A percentile compares a stretch with the other conserved stretches of the same genome.
Evolutionary conservation across 2,329 filamentous ascomycete genomes (phyloP).

Genomic region (Colletotrichum karsti): DNA sequence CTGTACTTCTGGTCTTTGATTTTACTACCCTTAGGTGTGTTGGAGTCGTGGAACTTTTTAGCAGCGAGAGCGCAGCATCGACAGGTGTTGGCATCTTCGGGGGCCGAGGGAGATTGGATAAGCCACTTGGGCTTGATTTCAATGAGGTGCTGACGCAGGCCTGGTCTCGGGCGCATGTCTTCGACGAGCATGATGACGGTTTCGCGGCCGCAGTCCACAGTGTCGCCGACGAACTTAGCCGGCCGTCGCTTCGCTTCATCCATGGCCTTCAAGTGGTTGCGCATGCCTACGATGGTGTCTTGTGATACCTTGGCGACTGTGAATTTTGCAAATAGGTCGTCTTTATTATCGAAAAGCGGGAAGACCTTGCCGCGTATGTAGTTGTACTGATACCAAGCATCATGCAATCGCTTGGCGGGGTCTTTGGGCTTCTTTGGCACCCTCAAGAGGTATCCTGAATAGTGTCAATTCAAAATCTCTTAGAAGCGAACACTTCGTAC

Average conservation of each 20-base stretch:
- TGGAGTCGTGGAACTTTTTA: conserved; percentile 42
- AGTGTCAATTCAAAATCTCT: conserved; percentile 34
- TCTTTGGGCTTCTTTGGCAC: conserved; percentile 45
- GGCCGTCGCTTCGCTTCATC: conserved; percentile 40
- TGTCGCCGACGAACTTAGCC: conserved; percentile 49
- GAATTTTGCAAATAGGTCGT: conserved; percentile 63
- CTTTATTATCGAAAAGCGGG: conserved; percentile 58
- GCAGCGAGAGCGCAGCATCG: conserved; percentile 74
- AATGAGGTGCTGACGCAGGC: conserved; percentile 48
- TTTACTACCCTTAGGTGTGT: not conserved
- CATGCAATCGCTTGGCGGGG: conserved; percentile 47
- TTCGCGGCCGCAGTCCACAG: not conserved
- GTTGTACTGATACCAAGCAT: conserved; percentile 46
- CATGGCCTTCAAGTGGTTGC: conserved; percentile 59
- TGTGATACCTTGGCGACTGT: conserved; percentile 56
- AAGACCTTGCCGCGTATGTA: conserved; percentile 61
- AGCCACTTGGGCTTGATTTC: conserved; percentile 92
- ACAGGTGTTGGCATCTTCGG: conserved; percentile 69
- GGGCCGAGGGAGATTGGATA: conserved; percentile 77
- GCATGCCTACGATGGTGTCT: conserved; percentile 46
- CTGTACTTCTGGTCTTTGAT: conserved; percentile 8
- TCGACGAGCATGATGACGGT: conserved; percentile 69
- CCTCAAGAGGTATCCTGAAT: conserved; percentile 38
- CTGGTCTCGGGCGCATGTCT: conserved; percentile 67
- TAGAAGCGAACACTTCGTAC: not conserved